Evolutionary conservation across 768 basidiomycete genomes (phyloP), one percentile per base, ranked within the genome.

Genomic region (Daedalea quercina): DNA sequence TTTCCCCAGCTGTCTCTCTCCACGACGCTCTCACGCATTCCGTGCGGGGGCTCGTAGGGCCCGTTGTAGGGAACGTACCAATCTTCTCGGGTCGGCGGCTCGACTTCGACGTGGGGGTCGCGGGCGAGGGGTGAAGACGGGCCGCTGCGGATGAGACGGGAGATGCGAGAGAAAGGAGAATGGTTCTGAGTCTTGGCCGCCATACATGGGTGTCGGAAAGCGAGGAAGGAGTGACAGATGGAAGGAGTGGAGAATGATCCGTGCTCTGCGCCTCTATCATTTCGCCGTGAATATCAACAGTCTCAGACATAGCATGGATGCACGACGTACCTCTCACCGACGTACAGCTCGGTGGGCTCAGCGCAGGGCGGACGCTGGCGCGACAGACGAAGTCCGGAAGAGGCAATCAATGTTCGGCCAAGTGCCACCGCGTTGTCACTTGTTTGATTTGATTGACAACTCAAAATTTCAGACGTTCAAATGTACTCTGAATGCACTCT

Each of bases 1-100:
- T 60, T 61, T 6, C 64, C 64, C 67, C 67, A 69, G 49, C 66
- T 69, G 23, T 69, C 64, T 19, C 63, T 60, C 17, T 69, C 69
- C 12, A 47, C 47, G 8, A 20, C 55, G 42, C 17, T 44, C 24
- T 40, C 33, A 54, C 19, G 53, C 67, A 59, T 41, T 46, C 22
- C 54, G 62, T 57, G 51, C 57, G 54, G 72, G n/a, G 65, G 63
- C 57, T 84, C 82, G 66, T 78, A 76, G 1, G 83, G 81, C 0
- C 81, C 81, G 56, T 78, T 80, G 71, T 85, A 83, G 0, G 82
- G 81, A 45, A 79, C 79, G 65, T 82, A 82, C 77, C 80, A 81
- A 52, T 81, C 77, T 19, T 76, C 70, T 7, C 50, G 46, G 2
- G 59, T 35, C 28, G 54, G 55, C 1, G 46, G 33, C 2, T 46